phyloP scores from a whole-genome alignment of 2,329 filamentous ascomycete species.

The Coniosporium tulheliwenetii region DNA sequence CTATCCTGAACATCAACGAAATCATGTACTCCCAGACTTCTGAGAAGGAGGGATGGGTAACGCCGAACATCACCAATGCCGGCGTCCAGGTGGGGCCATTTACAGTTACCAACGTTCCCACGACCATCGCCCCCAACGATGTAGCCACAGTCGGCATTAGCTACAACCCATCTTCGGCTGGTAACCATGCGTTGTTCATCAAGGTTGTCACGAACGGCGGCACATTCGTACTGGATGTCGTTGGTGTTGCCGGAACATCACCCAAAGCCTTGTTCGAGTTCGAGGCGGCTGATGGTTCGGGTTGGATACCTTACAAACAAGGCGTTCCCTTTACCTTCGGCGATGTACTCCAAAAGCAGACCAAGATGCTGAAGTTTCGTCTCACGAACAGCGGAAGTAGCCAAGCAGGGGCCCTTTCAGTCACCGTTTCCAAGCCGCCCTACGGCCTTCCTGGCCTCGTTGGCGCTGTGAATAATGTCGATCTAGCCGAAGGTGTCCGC shows the following conservation, averaged over 20 bases:
- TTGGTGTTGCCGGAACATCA: conserved; percentile 32
- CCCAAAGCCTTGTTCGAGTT: conserved; percentile 39
- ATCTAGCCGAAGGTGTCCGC: conserved; percentile 40
- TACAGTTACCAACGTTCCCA: conserved; percentile 31
- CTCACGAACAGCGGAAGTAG: conserved; percentile 37
- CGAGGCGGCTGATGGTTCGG: conserved; percentile 32
- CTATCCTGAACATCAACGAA: conserved; percentile 25
- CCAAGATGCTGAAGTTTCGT: conserved; percentile 32
- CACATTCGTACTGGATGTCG: conserved; percentile 29
- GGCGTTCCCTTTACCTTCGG: conserved; percentile 37
- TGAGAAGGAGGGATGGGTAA: conserved; percentile 29
- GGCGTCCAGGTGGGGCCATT: conserved; percentile 31
- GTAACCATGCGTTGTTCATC: conserved; percentile 35
- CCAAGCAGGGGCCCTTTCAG: conserved; percentile 32
- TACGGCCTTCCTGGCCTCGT: conserved; percentile 40
- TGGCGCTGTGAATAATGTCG: conserved; percentile 37
- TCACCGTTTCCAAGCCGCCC: conserved; percentile 47
- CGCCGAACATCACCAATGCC: conserved; percentile 17
- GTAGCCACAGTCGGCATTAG: conserved; percentile 26
- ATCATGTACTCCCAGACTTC: conserved; percentile 29
- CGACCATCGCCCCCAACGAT: conserved; percentile 24
- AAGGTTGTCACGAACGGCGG: conserved; percentile 36
- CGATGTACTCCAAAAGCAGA: conserved; percentile 37
- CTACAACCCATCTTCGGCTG: conserved; percentile 31
- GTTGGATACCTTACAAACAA: conserved; percentile 33